These are phyloP conservation scores for Crotalaria pallida DNA, from an alignment of 306 rosid genomes.

Conservation along the genomic window DNA sequence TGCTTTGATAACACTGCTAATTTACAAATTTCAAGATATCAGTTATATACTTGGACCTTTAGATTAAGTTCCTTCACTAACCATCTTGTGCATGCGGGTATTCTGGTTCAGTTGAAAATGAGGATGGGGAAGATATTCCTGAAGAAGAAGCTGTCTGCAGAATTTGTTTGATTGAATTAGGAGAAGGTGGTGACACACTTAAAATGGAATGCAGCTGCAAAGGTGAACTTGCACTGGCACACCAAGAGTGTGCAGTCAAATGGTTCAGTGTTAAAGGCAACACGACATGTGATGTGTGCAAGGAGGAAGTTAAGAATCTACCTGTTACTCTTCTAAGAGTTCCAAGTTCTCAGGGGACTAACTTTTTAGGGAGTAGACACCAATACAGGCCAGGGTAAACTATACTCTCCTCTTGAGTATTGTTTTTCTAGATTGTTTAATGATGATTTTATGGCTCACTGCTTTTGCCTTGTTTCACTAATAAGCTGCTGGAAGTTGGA, in stretches of 20 bases:
- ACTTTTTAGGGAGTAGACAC: constrained; percentile 31
- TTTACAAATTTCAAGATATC: constrained; percentile 16
- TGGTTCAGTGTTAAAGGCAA: constrained; percentile 77
- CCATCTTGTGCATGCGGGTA: constrained; percentile 33
- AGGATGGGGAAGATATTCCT: constrained; percentile 44
- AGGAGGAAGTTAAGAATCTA: constrained; percentile 59
- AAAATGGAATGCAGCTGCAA: constrained; percentile 77
- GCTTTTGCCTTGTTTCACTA: neutral
- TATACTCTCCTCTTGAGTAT: neutral
- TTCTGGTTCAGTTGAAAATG: constrained; percentile 50
- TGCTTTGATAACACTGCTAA: neutral
- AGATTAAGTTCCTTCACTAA: constrained; percentile 20
- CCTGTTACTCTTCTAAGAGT: constrained; percentile 51
- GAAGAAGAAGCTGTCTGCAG: constrained; percentile 68
- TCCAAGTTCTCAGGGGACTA: neutral
- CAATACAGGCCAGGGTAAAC: constrained; percentile 44
- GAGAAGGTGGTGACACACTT: constrained; percentile 48
- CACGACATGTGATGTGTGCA: constrained; percentile 65
- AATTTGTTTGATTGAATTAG: constrained; percentile 57
- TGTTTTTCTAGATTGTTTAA: neutral
- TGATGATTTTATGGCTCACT: neutral
- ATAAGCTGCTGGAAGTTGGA: neutral
- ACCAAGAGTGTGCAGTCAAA: constrained; percentile 63
- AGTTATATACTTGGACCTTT: neutral
- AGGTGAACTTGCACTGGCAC: constrained; percentile 78